Base-by-base conservation (phyloP, 2,329 filamentous ascomycete species). In the Diplocarpon rosae region DNA sequence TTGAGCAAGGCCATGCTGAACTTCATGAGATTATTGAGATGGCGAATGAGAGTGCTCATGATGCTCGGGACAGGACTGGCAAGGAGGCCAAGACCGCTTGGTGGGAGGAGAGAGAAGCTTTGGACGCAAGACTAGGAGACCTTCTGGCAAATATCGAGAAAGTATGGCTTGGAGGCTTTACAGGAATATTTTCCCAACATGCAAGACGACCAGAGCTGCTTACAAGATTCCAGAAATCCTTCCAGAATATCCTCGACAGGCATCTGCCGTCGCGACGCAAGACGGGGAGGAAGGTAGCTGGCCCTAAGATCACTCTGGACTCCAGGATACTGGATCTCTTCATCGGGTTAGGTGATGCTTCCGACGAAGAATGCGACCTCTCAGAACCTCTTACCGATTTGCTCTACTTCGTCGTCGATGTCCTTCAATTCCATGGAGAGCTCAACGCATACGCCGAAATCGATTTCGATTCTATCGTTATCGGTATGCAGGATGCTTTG, bases 401-500 rank as follows among this genome's bases (percentile, higher is more conserved):
- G 24, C 74, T 98, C 3, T 96, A 95, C 65, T 96, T 96, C 60
- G 85, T 96, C 1, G 82, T 98, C 5, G 92, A 98, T 57, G 89
- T 96, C 41, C 71, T 98, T 2, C 92, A 96, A 61, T 96, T 98
- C 63, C 86, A 95, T 55, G 92, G 92, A 13, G 93, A 98, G 65
- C 77, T 80, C 38, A 98, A 96, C 60, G 92, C 93, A 0, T 95
- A 95, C 64, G 92, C 98, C 56, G 92, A 98, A 66, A 85, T 98
- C 51, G 90, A 96, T 63, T 94, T 96, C 59, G 92, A 98, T 52
- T 68, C 74, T 54, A 93, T 98, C 77, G 79, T 89, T 5, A 73
- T 96, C 32, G 88, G 95, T 56, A 86, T 85, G 0, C 75, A 87
- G 32, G 90, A 95, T 64, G 86, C 88, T 2, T 68, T 98, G 20